Percentiles rank a stretch among this genome's conserved stretches.
phyloP scores from a whole-genome alignment of 1,284 basidiomycete species.

The Sanghuangporus weigelae region DNA sequence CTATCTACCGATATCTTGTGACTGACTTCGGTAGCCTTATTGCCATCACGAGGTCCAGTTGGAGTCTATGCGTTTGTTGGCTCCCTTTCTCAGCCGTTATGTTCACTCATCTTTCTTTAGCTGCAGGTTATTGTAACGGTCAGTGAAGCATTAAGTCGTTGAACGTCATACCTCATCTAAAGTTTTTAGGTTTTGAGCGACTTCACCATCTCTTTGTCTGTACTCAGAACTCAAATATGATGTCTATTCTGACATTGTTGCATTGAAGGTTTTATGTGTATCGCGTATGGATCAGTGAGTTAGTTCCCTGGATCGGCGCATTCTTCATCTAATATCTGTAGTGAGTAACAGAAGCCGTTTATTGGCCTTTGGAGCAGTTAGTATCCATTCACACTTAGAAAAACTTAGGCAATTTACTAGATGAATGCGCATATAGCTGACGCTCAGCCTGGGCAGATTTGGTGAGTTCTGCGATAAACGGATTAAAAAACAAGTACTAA shows the following conservation, averaged over 20 bases:
- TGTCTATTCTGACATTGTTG: background rate
- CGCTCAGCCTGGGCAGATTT: background rate
- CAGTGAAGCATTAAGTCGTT: background rate
- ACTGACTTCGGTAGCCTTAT: conserved; percentile 41
- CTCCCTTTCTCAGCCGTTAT: background rate
- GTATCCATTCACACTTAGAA: background rate
- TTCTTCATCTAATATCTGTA: background rate
- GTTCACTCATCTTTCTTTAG: background rate
- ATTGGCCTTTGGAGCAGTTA: background rate
- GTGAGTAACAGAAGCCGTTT: conserved; percentile 11
- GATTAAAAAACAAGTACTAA: background rate
- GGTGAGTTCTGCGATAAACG: background rate
- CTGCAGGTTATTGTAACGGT: background rate
- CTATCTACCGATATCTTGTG: conserved; percentile 44
- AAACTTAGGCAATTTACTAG: too few relatives aligned
- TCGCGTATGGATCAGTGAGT: conserved; percentile 9
- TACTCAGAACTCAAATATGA: background rate
- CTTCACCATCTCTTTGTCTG: conserved; percentile 2
- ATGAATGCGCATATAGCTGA: background rate
- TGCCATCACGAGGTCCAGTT: conserved; percentile 37
- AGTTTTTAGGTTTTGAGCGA: background rate
- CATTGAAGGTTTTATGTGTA: background rate
- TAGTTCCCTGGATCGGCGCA: too few relatives aligned
- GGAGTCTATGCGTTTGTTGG: conserved; percentile 26
- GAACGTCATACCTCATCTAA: too few relatives aligned